phyloP scores from a whole-genome alignment of 2,329 filamentous ascomycete species.

The Penicillium rolfsii region DNA sequence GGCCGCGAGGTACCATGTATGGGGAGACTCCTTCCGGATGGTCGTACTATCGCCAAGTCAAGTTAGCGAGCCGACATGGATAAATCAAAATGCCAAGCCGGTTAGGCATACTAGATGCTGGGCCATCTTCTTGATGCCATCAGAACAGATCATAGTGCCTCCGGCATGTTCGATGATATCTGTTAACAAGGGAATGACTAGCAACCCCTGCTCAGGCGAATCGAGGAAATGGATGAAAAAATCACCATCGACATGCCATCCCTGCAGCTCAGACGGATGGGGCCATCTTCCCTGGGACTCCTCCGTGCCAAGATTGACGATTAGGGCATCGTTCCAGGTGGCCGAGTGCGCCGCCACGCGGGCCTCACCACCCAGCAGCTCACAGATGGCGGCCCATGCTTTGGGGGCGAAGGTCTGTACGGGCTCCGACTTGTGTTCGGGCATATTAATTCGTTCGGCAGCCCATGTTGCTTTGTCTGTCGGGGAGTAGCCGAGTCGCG shows the following conservation, averaged over 20 bases:
- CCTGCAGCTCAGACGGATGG: slow-evolving; percentile 56
- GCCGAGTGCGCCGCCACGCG: slow-evolving; percentile 54
- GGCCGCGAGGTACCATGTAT: slow-evolving; percentile 63
- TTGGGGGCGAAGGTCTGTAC: slow-evolving; percentile 63
- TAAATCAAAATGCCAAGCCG: not conserved
- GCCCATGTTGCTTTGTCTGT: slow-evolving; percentile 68
- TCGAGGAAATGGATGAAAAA: slow-evolving; percentile 75
- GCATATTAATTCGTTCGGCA: slow-evolving; percentile 67
- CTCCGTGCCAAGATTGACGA: slow-evolving; percentile 68
- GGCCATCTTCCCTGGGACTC: slow-evolving; percentile 56
- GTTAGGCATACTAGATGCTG: slow-evolving; percentile 50
- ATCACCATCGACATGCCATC: slow-evolving; percentile 73
- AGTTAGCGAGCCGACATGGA: not conserved
- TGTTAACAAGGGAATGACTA: slow-evolving; percentile 70
- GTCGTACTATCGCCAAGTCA: slow-evolving; percentile 43
- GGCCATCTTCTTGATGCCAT: slow-evolving; percentile 62
- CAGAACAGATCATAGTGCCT: slow-evolving; percentile 66
- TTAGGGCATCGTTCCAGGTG: slow-evolving; percentile 69
- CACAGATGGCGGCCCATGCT: slow-evolving; percentile 68
- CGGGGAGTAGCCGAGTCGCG: slow-evolving; percentile 65
- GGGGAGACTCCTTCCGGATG: slow-evolving; percentile 69
- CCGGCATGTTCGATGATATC: slow-evolving; percentile 65
- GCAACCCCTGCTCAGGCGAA: slow-evolving; percentile 68
- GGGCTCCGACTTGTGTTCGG: slow-evolving; percentile 59
- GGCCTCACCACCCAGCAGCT: slow-evolving; percentile 67